Percentiles rank a stretch among this genome's conserved stretches.
Conservation (phyloP, 1,284 basidiomycete genomes). For the Phlebopus sp. region DNA sequence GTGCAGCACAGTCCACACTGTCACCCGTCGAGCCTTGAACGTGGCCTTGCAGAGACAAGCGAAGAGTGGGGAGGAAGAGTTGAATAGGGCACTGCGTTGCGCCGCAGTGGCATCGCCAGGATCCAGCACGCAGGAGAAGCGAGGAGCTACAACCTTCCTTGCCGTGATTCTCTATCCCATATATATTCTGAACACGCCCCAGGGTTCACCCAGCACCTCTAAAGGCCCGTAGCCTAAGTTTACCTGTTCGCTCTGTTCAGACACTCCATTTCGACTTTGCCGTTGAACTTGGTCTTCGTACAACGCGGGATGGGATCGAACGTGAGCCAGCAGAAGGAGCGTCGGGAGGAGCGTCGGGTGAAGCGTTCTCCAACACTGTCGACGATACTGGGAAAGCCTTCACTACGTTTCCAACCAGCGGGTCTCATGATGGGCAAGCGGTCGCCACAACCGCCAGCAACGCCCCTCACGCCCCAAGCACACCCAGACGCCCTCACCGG, state of each 20-base stretch:
- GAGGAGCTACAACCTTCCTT: constrained; percentile 17
- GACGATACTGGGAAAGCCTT: constrained; percentile 24
- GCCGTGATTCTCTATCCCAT: constrained; percentile 14
- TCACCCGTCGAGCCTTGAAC: background rate
- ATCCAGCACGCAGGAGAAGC: constrained; percentile 26
- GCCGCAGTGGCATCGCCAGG: constrained; percentile 10
- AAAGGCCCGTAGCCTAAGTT: background rate
- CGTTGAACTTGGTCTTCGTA: background rate
- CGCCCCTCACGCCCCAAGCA: constrained; percentile 22
- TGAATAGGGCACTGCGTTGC: constrained; percentile 19
- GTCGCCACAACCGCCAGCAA: constrained; percentile 28
- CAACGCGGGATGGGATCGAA: constrained; percentile 22
- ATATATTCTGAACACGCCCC: constrained; percentile 21
- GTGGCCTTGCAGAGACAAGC: constrained; percentile 4
- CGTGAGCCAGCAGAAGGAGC: constrained; percentile 24
- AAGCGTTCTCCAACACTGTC: constrained; percentile 27
- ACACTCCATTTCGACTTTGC: background rate
- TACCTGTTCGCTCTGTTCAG: constrained; percentile 1
- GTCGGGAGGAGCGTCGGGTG: constrained; percentile 19
- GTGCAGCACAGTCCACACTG: no score
- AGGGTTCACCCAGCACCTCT: constrained; percentile 14
- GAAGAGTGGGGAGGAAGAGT: constrained; percentile 9
- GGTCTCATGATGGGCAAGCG: constrained; percentile 29
- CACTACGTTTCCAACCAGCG: constrained; percentile 21
- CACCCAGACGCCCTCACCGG: constrained; percentile 8